Evolutionary conservation across 495 filamentous ascomycete species (phyloP), one percentile per base, ranked within the genome.

Genomic region (Penicillium fimorum): DNA sequence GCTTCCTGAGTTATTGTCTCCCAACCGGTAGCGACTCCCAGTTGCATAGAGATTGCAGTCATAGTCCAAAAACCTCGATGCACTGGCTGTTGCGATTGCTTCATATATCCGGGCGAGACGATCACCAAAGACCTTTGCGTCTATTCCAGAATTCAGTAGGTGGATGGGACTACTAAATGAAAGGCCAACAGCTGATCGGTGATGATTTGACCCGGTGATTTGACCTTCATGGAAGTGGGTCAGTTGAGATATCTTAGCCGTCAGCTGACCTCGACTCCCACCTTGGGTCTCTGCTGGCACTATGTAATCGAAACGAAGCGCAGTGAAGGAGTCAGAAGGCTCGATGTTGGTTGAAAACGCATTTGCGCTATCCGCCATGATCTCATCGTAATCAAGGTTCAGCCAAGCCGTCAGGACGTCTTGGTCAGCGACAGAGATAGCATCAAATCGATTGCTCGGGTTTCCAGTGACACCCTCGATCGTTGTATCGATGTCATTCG

Each of bases 121-220:
- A 18, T 59, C 50, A 29, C 62, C 64, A 3, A 70, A 50, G 1
- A 67, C 54, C 17, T 46, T 56, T 4, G 57, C 53, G 35, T 67
- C 54, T 30, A 70, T 45, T 44, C 43, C 63, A 11, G 64, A 63
- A 24, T 65, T 70, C 18, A 70, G 41, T 15, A 70, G 44, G 41
- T 60, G 29, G n/a, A 67, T 51, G 6, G 67, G 64, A 25, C 64
- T 70, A 32, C 45, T 47, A 17, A 46, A 45, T 25, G 60, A 59
- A 15, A 41, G 45, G 0, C 50, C 50, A 15, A 57, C 17, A 1
- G 2, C 11, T 3, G 38, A 27, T 15, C 11, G 11, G 4, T 12
- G 6, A 13, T 32, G 9, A 33, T 7, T 20, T 22, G 40, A 43
- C 1, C 25, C 50, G 20, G 22, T 20, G 15, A 37, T 33, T 11